phyloP scores from a whole-genome alignment of 2,329 filamentous ascomycete genomes.

The Parastagonospora avenae region DNA sequence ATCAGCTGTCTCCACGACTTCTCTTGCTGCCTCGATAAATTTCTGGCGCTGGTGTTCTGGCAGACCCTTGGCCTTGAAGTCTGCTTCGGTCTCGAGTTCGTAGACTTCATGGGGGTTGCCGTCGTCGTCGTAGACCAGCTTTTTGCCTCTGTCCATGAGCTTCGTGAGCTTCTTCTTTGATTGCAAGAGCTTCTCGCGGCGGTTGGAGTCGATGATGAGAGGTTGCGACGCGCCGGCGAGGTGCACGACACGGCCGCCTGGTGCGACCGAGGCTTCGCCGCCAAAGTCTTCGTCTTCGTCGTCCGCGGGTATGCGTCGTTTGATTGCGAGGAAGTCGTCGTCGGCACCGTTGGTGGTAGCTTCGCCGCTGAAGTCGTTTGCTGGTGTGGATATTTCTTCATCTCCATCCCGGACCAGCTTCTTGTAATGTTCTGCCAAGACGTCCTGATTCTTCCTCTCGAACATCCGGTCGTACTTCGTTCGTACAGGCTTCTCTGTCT shows the following conservation, averaged over 20 bases:
- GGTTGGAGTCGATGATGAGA: constrained; percentile 89
- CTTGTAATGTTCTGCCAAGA: constrained; percentile 90
- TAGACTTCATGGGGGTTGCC: constrained; percentile 84
- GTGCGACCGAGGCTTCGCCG: constrained; percentile 42
- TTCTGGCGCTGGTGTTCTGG: constrained; percentile 75
- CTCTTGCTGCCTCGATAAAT: constrained; percentile 78
- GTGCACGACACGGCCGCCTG: constrained; percentile 64
- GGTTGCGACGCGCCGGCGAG: constrained; percentile 70
- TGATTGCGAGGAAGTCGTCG: constrained; percentile 85
- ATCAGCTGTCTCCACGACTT: constrained; percentile 75
- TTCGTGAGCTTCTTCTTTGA: constrained; percentile 95
- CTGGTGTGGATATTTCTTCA: constrained; percentile 46
- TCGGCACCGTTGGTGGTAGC: constrained; percentile 61
- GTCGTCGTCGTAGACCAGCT: constrained; percentile 90
- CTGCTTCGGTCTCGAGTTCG: constrained; percentile 83
- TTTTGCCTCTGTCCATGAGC: constrained; percentile 83
- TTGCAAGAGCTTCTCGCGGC: constrained; percentile 90
- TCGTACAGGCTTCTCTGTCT: constrained; percentile 70
- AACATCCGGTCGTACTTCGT: constrained; percentile 99
- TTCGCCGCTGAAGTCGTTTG: constrained; percentile 43
- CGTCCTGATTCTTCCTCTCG: constrained; percentile 92
- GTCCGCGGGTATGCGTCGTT: constrained; percentile 78
- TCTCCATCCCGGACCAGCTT: constrained; percentile 72
- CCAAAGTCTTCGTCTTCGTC: constrained; percentile 57
- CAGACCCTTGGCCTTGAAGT: constrained; percentile 75